Conservation (phyloP, 2,329 filamentous ascomycete genomes). For the Colletotrichum sp. region DNA sequence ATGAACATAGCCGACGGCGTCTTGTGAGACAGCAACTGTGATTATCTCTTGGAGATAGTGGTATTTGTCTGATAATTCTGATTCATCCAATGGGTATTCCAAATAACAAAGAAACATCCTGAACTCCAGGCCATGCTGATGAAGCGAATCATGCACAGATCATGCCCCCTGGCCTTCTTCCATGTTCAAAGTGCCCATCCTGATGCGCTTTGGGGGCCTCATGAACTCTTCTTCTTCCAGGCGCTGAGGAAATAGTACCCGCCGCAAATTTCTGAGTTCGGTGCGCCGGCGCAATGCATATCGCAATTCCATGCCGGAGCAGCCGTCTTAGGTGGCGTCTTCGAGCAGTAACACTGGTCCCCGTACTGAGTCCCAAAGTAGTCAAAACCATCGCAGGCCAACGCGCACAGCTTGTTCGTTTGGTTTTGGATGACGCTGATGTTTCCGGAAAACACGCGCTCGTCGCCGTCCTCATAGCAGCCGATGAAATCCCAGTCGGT, state of each 20-base stretch:
- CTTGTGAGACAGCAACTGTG: neutral
- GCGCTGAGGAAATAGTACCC: conserved; percentile 4
- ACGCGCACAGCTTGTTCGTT: neutral
- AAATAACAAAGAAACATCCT: neutral
- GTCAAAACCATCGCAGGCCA: neutral
- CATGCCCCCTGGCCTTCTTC: neutral
- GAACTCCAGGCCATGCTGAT: neutral
- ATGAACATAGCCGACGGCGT: neutral
- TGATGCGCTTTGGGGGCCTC: neutral
- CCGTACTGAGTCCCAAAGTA: conserved; percentile 6
- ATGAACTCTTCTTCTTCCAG: neutral
- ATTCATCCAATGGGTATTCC: neutral
- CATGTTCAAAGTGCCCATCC: neutral
- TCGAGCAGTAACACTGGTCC: conserved; percentile 3
- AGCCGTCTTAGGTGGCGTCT: neutral
- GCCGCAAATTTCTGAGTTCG: conserved; percentile 6
- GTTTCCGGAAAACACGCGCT: conserved; percentile 3
- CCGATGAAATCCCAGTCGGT: neutral
- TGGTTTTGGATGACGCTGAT: neutral
- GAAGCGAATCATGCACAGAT: neutral
- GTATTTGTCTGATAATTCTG: neutral
- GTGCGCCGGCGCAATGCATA: conserved; percentile 6
- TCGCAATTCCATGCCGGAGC: conserved; percentile 10
- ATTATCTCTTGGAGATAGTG: neutral
- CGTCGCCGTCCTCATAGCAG: neutral